A percentile compares a stretch with the other conserved stretches of the same genome.
Evolutionary conservation across 305 asterid species (phyloP).

Genomic region (Caryopteris hybrid): DNA sequence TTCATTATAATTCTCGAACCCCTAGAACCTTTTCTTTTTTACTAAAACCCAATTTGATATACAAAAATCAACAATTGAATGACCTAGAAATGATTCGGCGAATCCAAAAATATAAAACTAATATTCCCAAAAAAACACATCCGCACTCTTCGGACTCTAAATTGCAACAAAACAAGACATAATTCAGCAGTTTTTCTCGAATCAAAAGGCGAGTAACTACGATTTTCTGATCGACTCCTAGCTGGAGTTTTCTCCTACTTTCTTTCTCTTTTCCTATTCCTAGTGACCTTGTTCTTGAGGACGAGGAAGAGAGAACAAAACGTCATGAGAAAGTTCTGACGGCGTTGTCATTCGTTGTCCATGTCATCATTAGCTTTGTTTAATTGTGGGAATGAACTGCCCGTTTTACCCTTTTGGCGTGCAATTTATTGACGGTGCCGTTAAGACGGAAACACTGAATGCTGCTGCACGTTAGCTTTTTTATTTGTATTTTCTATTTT

Average conservation of each 20-base stretch:
- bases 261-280: background rate
- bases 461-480: too few species aligned
- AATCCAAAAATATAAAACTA: background rate
- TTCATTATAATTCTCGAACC: constrained; percentile 35
- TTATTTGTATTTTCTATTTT: too few species aligned
- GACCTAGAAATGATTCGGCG: constrained; percentile 7
- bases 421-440: background rate
- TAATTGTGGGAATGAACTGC: constrained; percentile 19
- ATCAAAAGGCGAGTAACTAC: background rate
- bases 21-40: background rate
- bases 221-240: background rate
- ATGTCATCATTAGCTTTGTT: constrained; percentile 16
- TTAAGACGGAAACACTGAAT: too few species aligned
- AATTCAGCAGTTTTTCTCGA: background rate
- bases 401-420: constrained; percentile 22
- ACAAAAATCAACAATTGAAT: constrained; percentile 1
- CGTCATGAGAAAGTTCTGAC: background rate
- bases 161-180: background rate
- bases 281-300: background rate
- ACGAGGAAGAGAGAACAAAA: background rate
- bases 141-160: background rate
- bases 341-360: constrained; percentile 26
- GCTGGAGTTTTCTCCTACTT: constrained; percentile 12
- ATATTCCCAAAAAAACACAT: background rate
- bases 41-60: constrained; percentile 4